Percentiles rank a stretch among this genome's conserved stretches.
These are phyloP conservation scores for Neoboletus subvelutipes DNA, from an alignment of 768 basidiomycete species.

Conservation along the genomic window DNA sequence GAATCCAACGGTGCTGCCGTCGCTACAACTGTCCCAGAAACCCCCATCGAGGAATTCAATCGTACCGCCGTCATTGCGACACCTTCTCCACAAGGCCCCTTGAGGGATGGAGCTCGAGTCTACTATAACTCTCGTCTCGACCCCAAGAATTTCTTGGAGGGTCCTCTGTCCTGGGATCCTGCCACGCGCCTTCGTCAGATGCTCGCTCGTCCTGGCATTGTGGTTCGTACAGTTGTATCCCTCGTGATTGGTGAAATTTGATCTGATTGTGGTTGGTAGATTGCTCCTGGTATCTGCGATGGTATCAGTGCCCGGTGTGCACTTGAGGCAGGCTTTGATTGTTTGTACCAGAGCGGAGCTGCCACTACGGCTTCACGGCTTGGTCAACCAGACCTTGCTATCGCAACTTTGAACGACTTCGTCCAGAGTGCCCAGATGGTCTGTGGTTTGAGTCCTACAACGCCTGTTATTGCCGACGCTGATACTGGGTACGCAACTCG, in stretches of 20 bases:
- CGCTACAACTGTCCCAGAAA: background rate
- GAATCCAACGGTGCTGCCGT: slow-evolving; percentile 2
- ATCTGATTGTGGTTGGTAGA: slow-evolving; percentile 33
- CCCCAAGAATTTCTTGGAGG: slow-evolving; percentile 65
- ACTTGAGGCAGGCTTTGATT: slow-evolving; percentile 74
- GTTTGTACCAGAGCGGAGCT: slow-evolving; percentile 78
- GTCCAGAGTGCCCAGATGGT: slow-evolving; percentile 72
- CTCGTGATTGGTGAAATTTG: background rate
- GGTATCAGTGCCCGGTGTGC: slow-evolving; percentile 81
- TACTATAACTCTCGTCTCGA: slow-evolving; percentile 72
- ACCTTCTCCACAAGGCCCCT: slow-evolving; percentile 10
- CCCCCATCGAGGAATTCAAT: slow-evolving; percentile 4
- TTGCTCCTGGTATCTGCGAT: slow-evolving; percentile 79
- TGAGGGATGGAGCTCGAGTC: slow-evolving; percentile 24
- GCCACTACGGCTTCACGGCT: slow-evolving; percentile 79
- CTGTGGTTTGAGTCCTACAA: slow-evolving; percentile 58
- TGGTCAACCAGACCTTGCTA: slow-evolving; percentile 76
- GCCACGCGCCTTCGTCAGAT: slow-evolving; percentile 71
- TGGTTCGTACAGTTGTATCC: slow-evolving; percentile 45
- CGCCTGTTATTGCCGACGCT: slow-evolving; percentile 76
- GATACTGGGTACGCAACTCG: slow-evolving; percentile 60
- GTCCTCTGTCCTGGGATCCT: slow-evolving; percentile 65
- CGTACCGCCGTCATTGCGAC: background rate
- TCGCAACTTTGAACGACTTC: slow-evolving; percentile 77
- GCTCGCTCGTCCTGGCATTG: slow-evolving; percentile 70